Percentiles rank a stretch among this genome's conserved stretches.
These are phyloP conservation scores for Bruguiera gymnorhiza DNA, from an alignment of 345 rosid genomes.

Conservation along the genomic window DNA sequence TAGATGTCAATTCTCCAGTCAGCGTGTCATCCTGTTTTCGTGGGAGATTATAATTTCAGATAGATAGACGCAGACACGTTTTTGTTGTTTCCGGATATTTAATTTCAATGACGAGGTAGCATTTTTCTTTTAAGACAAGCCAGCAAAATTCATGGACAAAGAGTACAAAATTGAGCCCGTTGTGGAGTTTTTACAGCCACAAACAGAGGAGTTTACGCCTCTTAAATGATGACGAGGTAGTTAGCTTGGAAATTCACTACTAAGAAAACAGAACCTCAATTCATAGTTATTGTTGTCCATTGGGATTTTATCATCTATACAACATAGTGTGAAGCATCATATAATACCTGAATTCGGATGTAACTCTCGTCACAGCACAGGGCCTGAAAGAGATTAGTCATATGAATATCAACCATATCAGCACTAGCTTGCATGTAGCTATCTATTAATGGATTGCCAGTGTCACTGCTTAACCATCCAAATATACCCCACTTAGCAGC, in stretches of 20 bases:
- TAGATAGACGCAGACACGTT: no score
- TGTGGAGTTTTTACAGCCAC: no score
- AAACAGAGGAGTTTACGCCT: not conserved
- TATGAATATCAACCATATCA: slow-evolving; percentile 62
- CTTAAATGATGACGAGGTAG: not conserved
- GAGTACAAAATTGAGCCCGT: no score
- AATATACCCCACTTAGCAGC: slow-evolving; percentile 62
- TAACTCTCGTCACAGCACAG: slow-evolving; percentile 42
- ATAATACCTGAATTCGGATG: slow-evolving; percentile 45
- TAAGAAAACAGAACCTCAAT: not conserved
- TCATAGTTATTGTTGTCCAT: not conserved
- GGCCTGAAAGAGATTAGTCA: slow-evolving; percentile 46
- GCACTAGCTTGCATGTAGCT: slow-evolving; percentile 57
- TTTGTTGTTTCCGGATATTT: no score
- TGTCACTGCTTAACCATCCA: slow-evolving; percentile 54
- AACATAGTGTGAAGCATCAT: no score
- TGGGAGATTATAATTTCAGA: not conserved
- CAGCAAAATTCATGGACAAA: no score
- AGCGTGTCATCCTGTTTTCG: slow-evolving; percentile 52
- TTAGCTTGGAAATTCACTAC: not conserved
- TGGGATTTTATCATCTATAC: not conserved
- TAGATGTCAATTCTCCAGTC: slow-evolving; percentile 48
- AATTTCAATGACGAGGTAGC: no score
- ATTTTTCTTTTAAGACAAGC: no score
- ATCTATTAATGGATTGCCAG: slow-evolving; percentile 53